A percentile compares a stretch with the other conserved stretches of the same genome.
Conservation (phyloP, 495 filamentous ascomycete species). For the Trichocladium antarcticum region DNA sequence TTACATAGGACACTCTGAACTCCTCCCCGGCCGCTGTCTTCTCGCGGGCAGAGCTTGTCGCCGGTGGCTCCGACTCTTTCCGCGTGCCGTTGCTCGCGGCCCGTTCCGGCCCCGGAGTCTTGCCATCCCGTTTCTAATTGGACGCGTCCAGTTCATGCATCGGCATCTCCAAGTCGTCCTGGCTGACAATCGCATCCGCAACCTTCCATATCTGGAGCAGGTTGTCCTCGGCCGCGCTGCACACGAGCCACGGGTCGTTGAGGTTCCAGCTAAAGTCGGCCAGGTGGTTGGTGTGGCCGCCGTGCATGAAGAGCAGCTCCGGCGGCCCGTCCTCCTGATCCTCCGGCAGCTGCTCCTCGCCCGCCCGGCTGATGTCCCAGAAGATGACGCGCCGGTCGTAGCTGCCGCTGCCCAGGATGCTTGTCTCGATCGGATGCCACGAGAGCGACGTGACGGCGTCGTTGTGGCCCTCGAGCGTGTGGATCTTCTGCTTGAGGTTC, state of each 20-base stretch:
- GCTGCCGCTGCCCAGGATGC: slow-evolving; percentile 78
- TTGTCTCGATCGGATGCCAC: slow-evolving; percentile 85
- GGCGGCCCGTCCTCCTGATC: slow-evolving; percentile 95
- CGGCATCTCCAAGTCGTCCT: slow-evolving; percentile 65
- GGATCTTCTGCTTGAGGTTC: slow-evolving; percentile 73
- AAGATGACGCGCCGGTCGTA: slow-evolving; percentile 90
- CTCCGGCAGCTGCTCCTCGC: slow-evolving; percentile 88
- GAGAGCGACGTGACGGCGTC: slow-evolving; percentile 82
- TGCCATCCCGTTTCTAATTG: slow-evolving; percentile 10
- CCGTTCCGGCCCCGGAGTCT: neutral
- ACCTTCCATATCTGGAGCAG: slow-evolving; percentile 94
- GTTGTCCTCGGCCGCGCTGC: slow-evolving; percentile 93
- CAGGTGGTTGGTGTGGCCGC: slow-evolving; percentile 91
- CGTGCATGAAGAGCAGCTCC: slow-evolving; percentile 98
- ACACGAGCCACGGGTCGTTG: slow-evolving; percentile 90
- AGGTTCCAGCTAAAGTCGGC: slow-evolving; percentile 96
- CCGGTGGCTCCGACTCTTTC: too few relatives aligned
- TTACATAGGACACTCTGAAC: neutral
- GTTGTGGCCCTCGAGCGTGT: slow-evolving; percentile 72
- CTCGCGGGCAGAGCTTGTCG: neutral
- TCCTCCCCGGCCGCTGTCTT: neutral
- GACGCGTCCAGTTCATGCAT: slow-evolving; percentile 60
- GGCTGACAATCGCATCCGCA: slow-evolving; percentile 77
- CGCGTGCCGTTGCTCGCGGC: neutral
- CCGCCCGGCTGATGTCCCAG: slow-evolving; percentile 86